These are phyloP conservation scores for Podospora tetraspora DNA, from an alignment of 495 filamentous ascomycete species.

Conservation along the genomic window DNA sequence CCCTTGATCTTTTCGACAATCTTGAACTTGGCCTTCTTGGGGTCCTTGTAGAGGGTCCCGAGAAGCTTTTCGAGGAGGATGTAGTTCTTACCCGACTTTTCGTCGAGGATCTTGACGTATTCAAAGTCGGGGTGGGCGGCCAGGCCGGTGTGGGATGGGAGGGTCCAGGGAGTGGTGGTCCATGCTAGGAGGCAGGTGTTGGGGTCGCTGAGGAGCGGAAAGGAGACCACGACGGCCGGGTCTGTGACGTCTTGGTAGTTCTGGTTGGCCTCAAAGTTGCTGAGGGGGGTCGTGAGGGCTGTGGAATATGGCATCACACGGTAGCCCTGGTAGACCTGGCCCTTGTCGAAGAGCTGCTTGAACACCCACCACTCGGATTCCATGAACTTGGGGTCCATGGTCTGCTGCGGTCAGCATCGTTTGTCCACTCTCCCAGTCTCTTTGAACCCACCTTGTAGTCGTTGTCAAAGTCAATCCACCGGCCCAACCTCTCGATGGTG, in stretches of 20 bases:
- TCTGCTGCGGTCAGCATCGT: conserved; percentile 43
- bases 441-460: conserved; percentile 78
- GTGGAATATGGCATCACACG: conserved; percentile 95
- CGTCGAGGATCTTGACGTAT: conserved; percentile 87
- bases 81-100: conserved; percentile 74
- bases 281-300: conserved; percentile 79
- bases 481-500: conserved; percentile 83
- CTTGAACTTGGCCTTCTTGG: conserved; percentile 96
- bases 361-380: conserved; percentile 97
- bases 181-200: conserved; percentile 75
- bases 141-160: conserved; percentile 78
- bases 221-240: conserved; percentile 84
- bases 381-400: conserved; percentile 94
- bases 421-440: neutral
- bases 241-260: conserved; percentile 94
- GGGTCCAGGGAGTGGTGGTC: conserved; percentile 96
- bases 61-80: conserved; percentile 83
- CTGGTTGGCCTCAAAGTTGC: conserved; percentile 90
- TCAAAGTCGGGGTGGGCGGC: conserved; percentile 86
- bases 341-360: conserved; percentile 86
- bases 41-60: conserved; percentile 85
- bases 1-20: conserved; percentile 77
- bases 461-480: conserved; percentile 98
- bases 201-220: conserved; percentile 74
- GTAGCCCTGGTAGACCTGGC: conserved; percentile 80